Evolutionary conservation across 805 yeast genomes (phyloP), one percentile per base, ranked within the genome.

Genomic region (Candida awuae): DNA sequence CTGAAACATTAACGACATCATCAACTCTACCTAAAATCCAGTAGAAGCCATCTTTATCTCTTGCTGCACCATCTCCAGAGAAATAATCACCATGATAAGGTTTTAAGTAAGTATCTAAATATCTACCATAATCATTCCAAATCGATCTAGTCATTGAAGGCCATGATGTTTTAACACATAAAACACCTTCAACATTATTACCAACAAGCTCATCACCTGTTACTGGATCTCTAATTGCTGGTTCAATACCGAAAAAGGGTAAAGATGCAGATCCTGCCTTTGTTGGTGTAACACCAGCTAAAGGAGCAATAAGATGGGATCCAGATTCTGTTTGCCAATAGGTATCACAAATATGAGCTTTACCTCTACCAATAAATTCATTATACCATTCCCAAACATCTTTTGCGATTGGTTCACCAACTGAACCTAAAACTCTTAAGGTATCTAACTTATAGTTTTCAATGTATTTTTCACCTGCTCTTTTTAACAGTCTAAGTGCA

Each of bases 311-410:
- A 56, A 84, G 66, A 56, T 83, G 92, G 34, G 88, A 77, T 32
- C 92, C 92, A 13, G 85, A 75, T 62, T 84, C 94, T 4, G 94
- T 84, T 67, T 82, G 88, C 94, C 94, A 84, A 68, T 82, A 83
- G 27, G 94, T 84, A 62, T 84, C 94, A 53, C 80, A 69, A 46
- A 84, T 75, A 57, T 82, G 80, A 52, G 83, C 74, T 58, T 79
- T 66, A 38, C 75, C 72, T 56, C 75, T 73, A 53, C 90, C 92
- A 52, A 82, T 74, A 50, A 71, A 67, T 47, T 78, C 80, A 55
- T 75, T 73, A 59, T 80, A 82, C 92, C 92, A 82, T 57, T 81
- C 86, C 92, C 92, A 82, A 46, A 82, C 80, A 54, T 82, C 92
- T 29, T 87, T 80, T 31, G 87, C 81, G 52, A 82, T 82, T 50